Evolutionary conservation across 176 grass and related monocot genomes (phyloP).

Genomic region (Urochloa ruziziensis): DNA sequence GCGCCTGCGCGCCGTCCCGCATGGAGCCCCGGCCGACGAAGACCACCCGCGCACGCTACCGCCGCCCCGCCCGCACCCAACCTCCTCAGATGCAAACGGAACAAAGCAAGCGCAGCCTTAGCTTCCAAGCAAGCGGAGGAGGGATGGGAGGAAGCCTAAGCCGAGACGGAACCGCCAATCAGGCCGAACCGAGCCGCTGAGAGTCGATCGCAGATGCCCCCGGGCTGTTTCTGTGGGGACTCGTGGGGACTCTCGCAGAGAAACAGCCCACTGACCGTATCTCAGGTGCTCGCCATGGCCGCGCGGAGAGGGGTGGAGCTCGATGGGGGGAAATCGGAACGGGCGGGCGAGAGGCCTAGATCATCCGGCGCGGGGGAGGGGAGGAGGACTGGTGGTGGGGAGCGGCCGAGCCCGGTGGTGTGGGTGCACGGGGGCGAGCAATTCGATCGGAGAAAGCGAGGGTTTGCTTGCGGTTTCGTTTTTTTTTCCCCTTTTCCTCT

Average conservation of each 20-base stretch:
- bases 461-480: constrained; percentile 27
- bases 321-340: neutral
- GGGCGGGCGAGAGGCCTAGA: constrained; percentile 26
- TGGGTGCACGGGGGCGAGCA: constrained; percentile 29
- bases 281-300: constrained; percentile 56
- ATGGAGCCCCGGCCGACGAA: constrained; percentile 26
- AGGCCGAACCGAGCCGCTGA: too few relatives aligned
- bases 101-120: constrained; percentile 12
- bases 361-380: constrained; percentile 4
- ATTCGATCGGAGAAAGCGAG: constrained; percentile 63
- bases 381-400: constrained; percentile 25
- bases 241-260: constrained; percentile 50
- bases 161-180: constrained; percentile 17
- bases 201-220: constrained; percentile 23
- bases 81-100: constrained; percentile 12
- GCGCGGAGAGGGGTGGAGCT: neutral
- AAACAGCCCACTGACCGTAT: constrained; percentile 64
- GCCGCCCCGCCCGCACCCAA: neutral
- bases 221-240: constrained; percentile 66
- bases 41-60: constrained; percentile 32
- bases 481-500: neutral
- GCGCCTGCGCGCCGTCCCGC: constrained; percentile 67
- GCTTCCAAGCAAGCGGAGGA: constrained; percentile 3
- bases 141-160: neutral
- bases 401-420: constrained; percentile 41